A percentile compares a stretch with the other conserved stretches of the same genome.
phyloP scores from a whole-genome alignment of 768 basidiomycete species.

The Tricholoma sp. region DNA sequence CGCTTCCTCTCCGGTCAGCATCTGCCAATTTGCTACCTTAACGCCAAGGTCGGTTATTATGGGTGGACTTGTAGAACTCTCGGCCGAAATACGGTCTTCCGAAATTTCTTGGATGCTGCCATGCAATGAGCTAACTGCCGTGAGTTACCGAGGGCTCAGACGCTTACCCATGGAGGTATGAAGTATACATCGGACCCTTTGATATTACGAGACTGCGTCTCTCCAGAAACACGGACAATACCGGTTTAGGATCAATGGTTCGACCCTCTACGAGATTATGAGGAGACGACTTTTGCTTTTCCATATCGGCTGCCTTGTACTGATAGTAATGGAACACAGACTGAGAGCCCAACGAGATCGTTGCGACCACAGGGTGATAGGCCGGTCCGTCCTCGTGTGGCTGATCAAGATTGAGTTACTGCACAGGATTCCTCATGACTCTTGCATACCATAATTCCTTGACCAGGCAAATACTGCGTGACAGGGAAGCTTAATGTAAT shows the following conservation, averaged over 20 bases:
- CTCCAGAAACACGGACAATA: conserved; percentile 74
- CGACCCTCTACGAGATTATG: conserved; percentile 33
- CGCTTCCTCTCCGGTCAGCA: conserved; percentile 38
- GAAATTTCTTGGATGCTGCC: conserved; percentile 53
- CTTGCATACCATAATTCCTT: conserved; percentile 80
- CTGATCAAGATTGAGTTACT: conserved; percentile 31
- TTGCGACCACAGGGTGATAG: conserved; percentile 84
- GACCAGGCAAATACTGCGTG: conserved; percentile 72
- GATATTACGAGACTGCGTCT: conserved; percentile 84
- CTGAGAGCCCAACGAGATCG: conserved; percentile 85
- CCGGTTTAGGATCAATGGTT: conserved; percentile 57
- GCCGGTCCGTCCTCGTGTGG: conserved; percentile 91
- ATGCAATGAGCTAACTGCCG: conserved; percentile 5
- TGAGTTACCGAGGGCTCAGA: not conserved
- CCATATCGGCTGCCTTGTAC: conserved; percentile 35
- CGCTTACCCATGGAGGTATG: conserved; percentile 68
- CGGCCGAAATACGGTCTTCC: conserved; percentile 41
- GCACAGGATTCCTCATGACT: not conserved
- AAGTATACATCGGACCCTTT: conserved; percentile 58
- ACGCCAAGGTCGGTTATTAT: conserved; percentile 23
- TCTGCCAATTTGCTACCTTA: conserved; percentile 53
- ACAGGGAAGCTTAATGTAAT: not conserved
- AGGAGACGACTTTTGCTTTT: conserved; percentile 12
- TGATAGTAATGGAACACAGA: conserved; percentile 79
- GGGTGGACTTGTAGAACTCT: conserved; percentile 19